These are phyloP conservation scores for Kokia cookei DNA, from an alignment of 441 rosid genomes.

Conservation along the genomic window DNA sequence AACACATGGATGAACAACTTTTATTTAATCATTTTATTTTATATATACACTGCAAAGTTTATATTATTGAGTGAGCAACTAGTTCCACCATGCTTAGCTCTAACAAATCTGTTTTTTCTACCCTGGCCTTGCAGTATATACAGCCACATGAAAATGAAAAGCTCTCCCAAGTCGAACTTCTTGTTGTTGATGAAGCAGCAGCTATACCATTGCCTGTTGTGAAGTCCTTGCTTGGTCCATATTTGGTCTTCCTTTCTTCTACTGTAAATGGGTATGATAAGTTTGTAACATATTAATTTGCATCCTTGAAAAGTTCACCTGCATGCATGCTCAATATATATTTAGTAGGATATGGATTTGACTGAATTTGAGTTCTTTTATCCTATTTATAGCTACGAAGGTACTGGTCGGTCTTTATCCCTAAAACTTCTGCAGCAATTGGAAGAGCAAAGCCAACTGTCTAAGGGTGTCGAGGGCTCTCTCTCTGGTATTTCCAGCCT, in stretches of 20 bases:
- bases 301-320: not conserved
- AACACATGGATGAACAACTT: slow-evolving; percentile 1
- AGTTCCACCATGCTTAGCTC: slow-evolving; percentile 5
- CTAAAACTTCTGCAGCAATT: slow-evolving; percentile 89
- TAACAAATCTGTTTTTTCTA: not conserved
- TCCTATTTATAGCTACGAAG: slow-evolving; percentile 68
- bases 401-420: slow-evolving; percentile 96
- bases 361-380: not conserved
- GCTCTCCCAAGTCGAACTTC: slow-evolving; percentile 94
- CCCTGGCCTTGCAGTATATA: slow-evolving; percentile 63
- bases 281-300: slow-evolving; percentile 5
- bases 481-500: slow-evolving; percentile 54
- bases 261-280: slow-evolving; percentile 89
- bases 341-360: slow-evolving; percentile 11
- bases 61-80: not conserved
- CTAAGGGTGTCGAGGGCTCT: slow-evolving; percentile 59
- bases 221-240: slow-evolving; percentile 90
- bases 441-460: slow-evolving; percentile 78
- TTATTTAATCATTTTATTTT: not conserved
- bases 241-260: slow-evolving; percentile 93
- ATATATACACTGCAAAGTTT: not conserved
- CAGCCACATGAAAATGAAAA: slow-evolving; percentile 92
- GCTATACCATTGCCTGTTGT: slow-evolving; percentile 97
- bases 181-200: slow-evolving; percentile 99
- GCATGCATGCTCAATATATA: not conserved